These are phyloP conservation scores for Aspergillus avenaceus DNA, from an alignment of 495 filamentous ascomycete genomes.

Conservation along the genomic window DNA sequence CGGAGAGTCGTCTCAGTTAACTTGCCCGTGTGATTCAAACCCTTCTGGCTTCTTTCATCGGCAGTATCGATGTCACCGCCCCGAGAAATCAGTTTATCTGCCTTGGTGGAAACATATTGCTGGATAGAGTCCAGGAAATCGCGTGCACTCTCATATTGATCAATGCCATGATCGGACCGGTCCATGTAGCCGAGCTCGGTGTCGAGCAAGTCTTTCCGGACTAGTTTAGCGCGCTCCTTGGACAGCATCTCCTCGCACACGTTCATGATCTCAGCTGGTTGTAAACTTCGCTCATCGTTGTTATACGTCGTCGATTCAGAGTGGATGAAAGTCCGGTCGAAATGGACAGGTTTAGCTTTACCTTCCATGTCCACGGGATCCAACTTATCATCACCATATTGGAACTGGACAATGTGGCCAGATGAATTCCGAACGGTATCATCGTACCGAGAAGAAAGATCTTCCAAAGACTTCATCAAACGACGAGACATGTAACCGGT, in stretches of 20 bases:
- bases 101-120: conserved; percentile 60
- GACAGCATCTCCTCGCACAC: conserved; percentile 61
- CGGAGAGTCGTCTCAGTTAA: conserved; percentile 68
- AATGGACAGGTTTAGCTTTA: conserved; percentile 85
- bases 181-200: conserved; percentile 59
- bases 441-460: conserved; percentile 88
- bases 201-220: conserved; percentile 51
- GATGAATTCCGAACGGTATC: conserved; percentile 88
- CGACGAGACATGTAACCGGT: conserved; percentile 99
- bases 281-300: conserved; percentile 65
- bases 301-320: conserved; percentile 72
- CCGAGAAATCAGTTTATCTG: conserved; percentile 43
- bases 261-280: conserved; percentile 68
- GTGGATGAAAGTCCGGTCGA: conserved; percentile 88
- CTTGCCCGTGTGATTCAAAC: conserved; percentile 70
- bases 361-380: conserved; percentile 98
- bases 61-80: conserved; percentile 35
- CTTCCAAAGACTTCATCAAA: conserved; percentile 96
- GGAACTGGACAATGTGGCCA: conserved; percentile 86
- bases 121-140: conserved; percentile 75
- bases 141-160: conserved; percentile 80
- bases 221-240: conserved; percentile 59
- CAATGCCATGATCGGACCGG: conserved; percentile 61
- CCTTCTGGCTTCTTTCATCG: conserved; percentile 36
- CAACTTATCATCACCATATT: conserved; percentile 91